These are phyloP conservation scores for Jatropha podagrica DNA, from an alignment of 441 rosid species.

Conservation along the genomic window DNA sequence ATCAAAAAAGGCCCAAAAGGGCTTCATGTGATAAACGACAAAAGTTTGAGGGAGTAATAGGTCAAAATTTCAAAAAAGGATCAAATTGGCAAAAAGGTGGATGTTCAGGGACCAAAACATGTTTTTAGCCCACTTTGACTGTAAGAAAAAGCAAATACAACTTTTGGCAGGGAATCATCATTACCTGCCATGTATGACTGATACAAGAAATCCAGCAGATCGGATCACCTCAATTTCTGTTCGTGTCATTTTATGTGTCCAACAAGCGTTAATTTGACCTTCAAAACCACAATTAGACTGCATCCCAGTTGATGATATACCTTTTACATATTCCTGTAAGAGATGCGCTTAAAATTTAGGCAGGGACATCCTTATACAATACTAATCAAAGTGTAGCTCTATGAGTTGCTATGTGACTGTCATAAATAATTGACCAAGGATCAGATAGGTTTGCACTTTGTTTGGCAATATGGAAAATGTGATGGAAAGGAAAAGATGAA, in stretches of 20 bases:
- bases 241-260: slow-evolving; percentile 76
- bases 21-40: too few relatives aligned
- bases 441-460: background rate
- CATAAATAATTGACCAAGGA: background rate
- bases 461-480: too few relatives aligned
- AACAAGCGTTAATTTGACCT: slow-evolving; percentile 94
- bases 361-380: background rate
- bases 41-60: too few relatives aligned
- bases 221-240: slow-evolving; percentile 63
- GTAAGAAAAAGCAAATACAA: background rate
- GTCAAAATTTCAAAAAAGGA: too few relatives aligned
- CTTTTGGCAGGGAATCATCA: background rate
- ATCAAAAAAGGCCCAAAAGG: too few relatives aligned
- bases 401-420: background rate
- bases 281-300: slow-evolving; percentile 82
- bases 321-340: slow-evolving; percentile 86
- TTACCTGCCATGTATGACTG: slow-evolving; percentile 96
- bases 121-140: too few relatives aligned
- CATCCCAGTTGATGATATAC: slow-evolving; percentile 86
- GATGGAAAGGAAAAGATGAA: too few relatives aligned
- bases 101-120: too few relatives aligned
- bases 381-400: background rate
- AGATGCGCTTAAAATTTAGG: background rate
- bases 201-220: slow-evolving; percentile 78
- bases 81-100: too few relatives aligned